Base-by-base conservation (phyloP, 306 rosid genomes). In the Casuarina cunninghamiana region DNA sequence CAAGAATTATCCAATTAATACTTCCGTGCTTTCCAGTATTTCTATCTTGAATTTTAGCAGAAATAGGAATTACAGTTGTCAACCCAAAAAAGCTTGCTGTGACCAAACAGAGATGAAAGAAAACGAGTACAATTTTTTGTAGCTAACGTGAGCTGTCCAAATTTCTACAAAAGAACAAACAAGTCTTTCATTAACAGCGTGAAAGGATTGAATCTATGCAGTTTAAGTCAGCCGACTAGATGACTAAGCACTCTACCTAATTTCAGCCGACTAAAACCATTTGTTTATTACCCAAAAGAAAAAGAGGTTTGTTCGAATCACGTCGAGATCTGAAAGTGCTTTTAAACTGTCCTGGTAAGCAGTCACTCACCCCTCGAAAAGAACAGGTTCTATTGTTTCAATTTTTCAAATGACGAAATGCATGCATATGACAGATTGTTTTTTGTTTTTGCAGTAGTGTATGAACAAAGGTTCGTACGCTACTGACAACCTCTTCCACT, bases 401-500 rank as follows among this genome's bases (percentile, higher is more conserved):
- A 26, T 26, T 26, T 26, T 26, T 26, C 32, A 26, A 26, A 26
- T 2, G 13, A 26, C 5, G 1, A 78, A 58, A 72, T 73, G 26
- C 74, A 79, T 73, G 74, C 57, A 79, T 16, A 72, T 42, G n/a
- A 8, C 55, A 39, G 68, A 37, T 72, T 69, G 21, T 2, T 38
- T 53, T 42, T 72, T 19, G 12, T 4, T 17, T 51, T 46, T 42
- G 32, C 16, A 35, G 61, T 57, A 61, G 73, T 17, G 32, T 65
- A 72, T 77, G 43, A 50, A 45, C 72, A 32, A 82, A 82, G 79
- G 78, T 60, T 69, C 48, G 84, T 88, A 88, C 86, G 87, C 80
- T 72, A 11, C 89, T 81, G 83, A 88, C 90, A 80, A 83, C 86
- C 82, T 80, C 79, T 86, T 77, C 80, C 83, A 79, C 80, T 88